These are phyloP conservation scores for Striga asiatica DNA, from an alignment of 257 asterid genomes.

Conservation along the genomic window DNA sequence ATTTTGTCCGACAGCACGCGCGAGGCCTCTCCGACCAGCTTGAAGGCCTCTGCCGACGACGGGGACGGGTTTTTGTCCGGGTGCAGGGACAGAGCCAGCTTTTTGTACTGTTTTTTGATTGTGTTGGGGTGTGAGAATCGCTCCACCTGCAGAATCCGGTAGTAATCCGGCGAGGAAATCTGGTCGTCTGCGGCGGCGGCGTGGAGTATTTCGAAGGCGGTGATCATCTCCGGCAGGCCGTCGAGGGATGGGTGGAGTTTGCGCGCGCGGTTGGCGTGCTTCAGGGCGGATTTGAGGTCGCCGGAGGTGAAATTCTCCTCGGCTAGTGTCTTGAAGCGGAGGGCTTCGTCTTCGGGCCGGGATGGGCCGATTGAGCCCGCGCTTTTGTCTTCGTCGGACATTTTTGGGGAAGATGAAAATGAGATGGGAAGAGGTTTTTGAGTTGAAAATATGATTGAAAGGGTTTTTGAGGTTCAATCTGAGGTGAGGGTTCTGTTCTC, in stretches of 20 bases:
- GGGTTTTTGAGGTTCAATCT: slow-evolving; percentile 13
- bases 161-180: slow-evolving; percentile 42
- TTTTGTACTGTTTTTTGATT: slow-evolving; percentile 65
- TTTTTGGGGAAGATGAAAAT: slow-evolving; percentile 8
- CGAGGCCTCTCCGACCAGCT: slow-evolving; percentile 69
- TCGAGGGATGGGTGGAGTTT: slow-evolving; percentile 38
- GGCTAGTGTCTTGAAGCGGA: slow-evolving; percentile 48
- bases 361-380: not conserved
- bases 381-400: slow-evolving; percentile 18
- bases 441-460: not conserved
- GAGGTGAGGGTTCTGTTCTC: not conserved
- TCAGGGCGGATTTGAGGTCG: slow-evolving; percentile 48
- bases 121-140: slow-evolving; percentile 51
- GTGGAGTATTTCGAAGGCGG: slow-evolving; percentile 51
- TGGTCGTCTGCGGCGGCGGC: slow-evolving; percentile 19
- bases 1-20: slow-evolving; percentile 59
- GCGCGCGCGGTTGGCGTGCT: slow-evolving; percentile 58
- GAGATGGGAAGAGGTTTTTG: not conserved
- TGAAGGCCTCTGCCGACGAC: slow-evolving; percentile 77
- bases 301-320: slow-evolving; percentile 46
- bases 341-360: slow-evolving; percentile 30
- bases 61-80: slow-evolving; percentile 61
- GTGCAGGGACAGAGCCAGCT: slow-evolving; percentile 64
- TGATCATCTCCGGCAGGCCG: slow-evolving; percentile 51
- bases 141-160: slow-evolving; percentile 55